phyloP scores from a whole-genome alignment of 2,329 filamentous ascomycete genomes.

The Biscogniauxia mediterranea region DNA sequence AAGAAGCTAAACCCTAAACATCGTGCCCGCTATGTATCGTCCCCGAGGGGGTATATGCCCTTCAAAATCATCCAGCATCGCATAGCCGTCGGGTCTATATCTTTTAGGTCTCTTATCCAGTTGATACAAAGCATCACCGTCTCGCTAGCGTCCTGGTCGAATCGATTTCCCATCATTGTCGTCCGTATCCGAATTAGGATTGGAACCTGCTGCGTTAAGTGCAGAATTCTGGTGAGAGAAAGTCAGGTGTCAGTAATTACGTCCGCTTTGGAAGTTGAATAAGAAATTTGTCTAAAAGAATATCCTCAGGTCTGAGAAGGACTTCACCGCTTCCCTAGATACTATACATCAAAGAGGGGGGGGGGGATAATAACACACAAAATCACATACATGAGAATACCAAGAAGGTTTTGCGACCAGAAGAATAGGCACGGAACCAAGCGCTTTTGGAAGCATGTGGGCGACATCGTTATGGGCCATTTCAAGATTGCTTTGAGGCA shows the following conservation, averaged over 20 bases:
- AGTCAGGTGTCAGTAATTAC: neutral
- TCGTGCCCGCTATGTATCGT: slow-evolving; percentile 11
- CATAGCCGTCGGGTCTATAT: slow-evolving; percentile 50
- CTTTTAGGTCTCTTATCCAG: slow-evolving; percentile 58
- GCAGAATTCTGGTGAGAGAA: slow-evolving; percentile 40
- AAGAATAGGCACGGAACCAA: slow-evolving; percentile 59
- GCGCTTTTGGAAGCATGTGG: slow-evolving; percentile 55
- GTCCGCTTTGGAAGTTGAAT: neutral
- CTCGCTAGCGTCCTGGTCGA: slow-evolving; percentile 50
- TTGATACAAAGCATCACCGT: slow-evolving; percentile 54
- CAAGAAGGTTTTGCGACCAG: slow-evolving; percentile 62
- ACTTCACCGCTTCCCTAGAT: neutral
- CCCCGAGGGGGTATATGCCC: slow-evolving; percentile 43
- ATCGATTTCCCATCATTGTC: slow-evolving; percentile 45
- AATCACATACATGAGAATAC: slow-evolving; percentile 46
- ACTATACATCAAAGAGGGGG: neutral
- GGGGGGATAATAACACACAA: neutral
- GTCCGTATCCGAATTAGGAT: slow-evolving; percentile 49
- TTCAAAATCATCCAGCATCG: slow-evolving; percentile 56
- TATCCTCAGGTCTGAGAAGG: neutral
- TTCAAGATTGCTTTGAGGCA: slow-evolving; percentile 56
- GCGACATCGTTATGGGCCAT: slow-evolving; percentile 60
- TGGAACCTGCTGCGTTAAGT: slow-evolving; percentile 51
- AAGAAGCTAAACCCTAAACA: slow-evolving; percentile 7
- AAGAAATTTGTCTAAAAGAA: too few species aligned